phyloP scores from a whole-genome alignment of 129 eudicot genomes.

The Flaveria ramosissima region DNA sequence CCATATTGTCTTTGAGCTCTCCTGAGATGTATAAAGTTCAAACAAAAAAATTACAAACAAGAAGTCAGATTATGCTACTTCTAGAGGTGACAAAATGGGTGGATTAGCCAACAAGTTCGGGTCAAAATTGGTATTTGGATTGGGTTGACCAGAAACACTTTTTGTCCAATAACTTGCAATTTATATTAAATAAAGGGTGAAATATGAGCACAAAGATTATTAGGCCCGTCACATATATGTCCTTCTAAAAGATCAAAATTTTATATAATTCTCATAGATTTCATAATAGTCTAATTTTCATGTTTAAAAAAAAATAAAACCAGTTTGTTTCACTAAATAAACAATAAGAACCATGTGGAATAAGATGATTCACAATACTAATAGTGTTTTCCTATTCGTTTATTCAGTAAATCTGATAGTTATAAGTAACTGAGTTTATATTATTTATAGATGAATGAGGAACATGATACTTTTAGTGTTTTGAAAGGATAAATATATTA shows the following conservation, averaged over 20 bases:
- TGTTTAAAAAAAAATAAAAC: too few species aligned
- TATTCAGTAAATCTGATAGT: neutral
- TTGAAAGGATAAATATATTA: neutral
- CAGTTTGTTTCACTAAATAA: neutral
- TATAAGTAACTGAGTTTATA: neutral
- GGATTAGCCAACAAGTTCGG: neutral
- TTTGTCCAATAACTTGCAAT: neutral
- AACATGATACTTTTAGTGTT: neutral
- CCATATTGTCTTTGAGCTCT: slow-evolving; percentile 75
- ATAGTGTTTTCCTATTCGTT: neutral
- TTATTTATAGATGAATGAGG: neutral
- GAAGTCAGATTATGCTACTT: neutral
- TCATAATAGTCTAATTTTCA: neutral
- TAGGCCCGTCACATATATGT: neutral
- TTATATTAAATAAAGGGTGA: neutral
- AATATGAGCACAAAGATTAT: neutral
- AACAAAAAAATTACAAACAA: slow-evolving; percentile 11
- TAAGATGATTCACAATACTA: neutral
- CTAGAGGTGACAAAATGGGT: slow-evolving; percentile 12
- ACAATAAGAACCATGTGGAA: neutral
- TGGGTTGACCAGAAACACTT: neutral
- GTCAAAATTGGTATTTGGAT: neutral
- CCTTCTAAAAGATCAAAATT: neutral
- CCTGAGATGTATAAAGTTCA: slow-evolving; percentile 40
- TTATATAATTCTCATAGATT: neutral